A percentile compares a stretch with the other conserved stretches of the same genome.
Conservation (phyloP, 257 asterid species). For the Rauvolfia tetraphylla region DNA sequence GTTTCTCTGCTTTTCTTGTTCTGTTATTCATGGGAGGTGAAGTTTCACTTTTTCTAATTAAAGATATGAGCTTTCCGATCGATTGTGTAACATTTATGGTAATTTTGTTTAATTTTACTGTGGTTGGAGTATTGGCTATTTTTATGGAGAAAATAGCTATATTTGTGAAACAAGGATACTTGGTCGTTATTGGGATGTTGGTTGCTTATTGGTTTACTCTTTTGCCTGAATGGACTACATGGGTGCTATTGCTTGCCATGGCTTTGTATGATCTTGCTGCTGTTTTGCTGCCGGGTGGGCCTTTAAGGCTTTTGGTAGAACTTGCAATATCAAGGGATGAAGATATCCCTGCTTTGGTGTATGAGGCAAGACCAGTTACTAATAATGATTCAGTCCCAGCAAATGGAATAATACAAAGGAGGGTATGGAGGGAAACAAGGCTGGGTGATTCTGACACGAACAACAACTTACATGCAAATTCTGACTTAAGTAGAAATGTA, state of each 20-base stretch:
- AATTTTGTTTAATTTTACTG: slow-evolving; percentile 70
- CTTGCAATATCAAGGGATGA: slow-evolving; percentile 91
- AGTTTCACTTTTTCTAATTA: slow-evolving; percentile 51
- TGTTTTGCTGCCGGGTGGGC: slow-evolving; percentile 93
- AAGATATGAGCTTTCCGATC: slow-evolving; percentile 52
- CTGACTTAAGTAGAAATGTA: slow-evolving; percentile 17
- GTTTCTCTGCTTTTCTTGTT: slow-evolving; percentile 83
- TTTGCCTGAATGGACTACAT: slow-evolving; percentile 96
- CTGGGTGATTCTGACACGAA: slow-evolving; percentile 21
- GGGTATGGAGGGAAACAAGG: slow-evolving; percentile 76
- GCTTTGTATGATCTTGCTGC: slow-evolving; percentile 97
- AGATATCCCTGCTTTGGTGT: slow-evolving; percentile 97
- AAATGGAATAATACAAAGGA: slow-evolving; percentile 41
- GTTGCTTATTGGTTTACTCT: slow-evolving; percentile 98
- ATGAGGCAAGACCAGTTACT: slow-evolving; percentile 79
- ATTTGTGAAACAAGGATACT: slow-evolving; percentile 64
- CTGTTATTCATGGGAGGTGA: slow-evolving; percentile 90
- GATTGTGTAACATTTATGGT: slow-evolving; percentile 69
- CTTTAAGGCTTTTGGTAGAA: slow-evolving; percentile 89
- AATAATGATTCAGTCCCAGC: slow-evolving; percentile 25
- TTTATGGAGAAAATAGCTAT: slow-evolving; percentile 71
- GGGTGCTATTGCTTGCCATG: slow-evolving; percentile 93
- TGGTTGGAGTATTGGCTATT: slow-evolving; percentile 76
- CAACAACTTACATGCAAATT: slow-evolving; percentile 21
- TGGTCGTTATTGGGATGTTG: slow-evolving; percentile 83